Evolutionary conservation across 768 basidiomycete species (phyloP).

Genomic region (Tricholoma matsutake): DNA sequence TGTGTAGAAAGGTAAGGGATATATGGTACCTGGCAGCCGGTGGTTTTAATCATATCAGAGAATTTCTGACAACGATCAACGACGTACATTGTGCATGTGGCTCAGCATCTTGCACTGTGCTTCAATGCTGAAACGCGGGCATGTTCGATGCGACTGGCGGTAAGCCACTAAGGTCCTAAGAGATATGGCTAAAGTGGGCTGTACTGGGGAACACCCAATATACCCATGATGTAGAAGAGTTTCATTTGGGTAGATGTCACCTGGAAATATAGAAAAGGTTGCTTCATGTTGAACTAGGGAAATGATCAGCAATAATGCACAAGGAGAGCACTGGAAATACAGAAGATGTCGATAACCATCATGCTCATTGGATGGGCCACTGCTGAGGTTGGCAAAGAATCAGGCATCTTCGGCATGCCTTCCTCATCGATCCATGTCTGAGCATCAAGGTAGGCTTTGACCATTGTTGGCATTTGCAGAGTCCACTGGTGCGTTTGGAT

Average conservation of each 20-base stretch:
- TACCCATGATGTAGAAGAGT: no score
- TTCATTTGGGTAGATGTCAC: no score
- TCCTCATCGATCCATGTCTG: not conserved
- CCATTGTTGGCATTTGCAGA: slow-evolving; percentile 7
- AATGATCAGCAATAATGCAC: not conserved
- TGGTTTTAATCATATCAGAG: no score
- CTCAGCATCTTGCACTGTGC: slow-evolving; percentile 11
- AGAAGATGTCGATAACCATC: not conserved
- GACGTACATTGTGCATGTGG: slow-evolving; percentile 12
- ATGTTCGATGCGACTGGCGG: slow-evolving; percentile 9
- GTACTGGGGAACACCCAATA: no score
- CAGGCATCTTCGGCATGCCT: no score
- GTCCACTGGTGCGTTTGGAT: no score
- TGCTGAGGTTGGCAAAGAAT: not conserved
- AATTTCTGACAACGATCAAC: not conserved
- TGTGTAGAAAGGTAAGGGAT: not conserved
- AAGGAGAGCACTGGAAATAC: not conserved
- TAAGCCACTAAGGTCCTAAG: slow-evolving; percentile 3
- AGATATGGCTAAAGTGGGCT: no score
- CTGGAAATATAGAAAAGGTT: not conserved
- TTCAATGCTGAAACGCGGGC: slow-evolving; percentile 10
- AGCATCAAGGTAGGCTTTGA: slow-evolving; percentile 9
- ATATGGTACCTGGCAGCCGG: not conserved
- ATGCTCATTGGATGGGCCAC: not conserved
- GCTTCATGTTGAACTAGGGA: not conserved